Evolutionary conservation across 805 yeast genomes (phyloP), one percentile per base, ranked within the genome.

Genomic region (Cephaloascus fragrans): DNA sequence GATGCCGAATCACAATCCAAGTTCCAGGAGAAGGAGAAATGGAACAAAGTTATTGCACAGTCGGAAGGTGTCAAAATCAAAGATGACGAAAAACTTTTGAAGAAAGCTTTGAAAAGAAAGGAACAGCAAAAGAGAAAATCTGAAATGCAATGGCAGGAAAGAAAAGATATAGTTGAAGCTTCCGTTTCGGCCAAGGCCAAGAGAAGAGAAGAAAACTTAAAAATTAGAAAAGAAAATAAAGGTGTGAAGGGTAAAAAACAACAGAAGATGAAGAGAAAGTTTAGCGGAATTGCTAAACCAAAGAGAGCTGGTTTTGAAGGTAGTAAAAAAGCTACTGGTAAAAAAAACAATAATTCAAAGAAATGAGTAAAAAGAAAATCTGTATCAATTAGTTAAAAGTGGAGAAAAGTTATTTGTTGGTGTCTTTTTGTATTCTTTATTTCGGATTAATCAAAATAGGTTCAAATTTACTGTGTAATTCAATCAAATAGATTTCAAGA

Each of bases 281-380:
- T 77, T 56, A 75, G 75, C 32, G 80, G 81, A 29, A 59, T 62
- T 17, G 69, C 69, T 20, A 67, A 65, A 39, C 73, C 75, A 44
- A 67, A 69, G 51, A 65, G 93, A 57, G 95, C 96, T n/a, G 97
- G 97, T 1, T 88, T 88, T 56, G 96, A 88, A 66, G 96, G 97
- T 18, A 65, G 73, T 26, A 41, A 56, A 40, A 61, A 59, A 29
- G 36, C 44, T 35, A 56, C 62, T 28, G 56, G 53, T 29, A 55
- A 53, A 39, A 51, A 51, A 39, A 16, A 50, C 54, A 38, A 37
- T 53, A 14, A 55, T 55, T 41, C 16, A 39, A 34, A 35, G 36
- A 36, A 31, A 20, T 37, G 18, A 34, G 29, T 12, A 23, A 23
- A n/a, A n/a, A n/a, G n/a, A n/a, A n/a, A n/a, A n/a, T n/a, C n/a